Percentiles rank a stretch among this genome's conserved stretches.
phyloP scores from a whole-genome alignment of 1,139 yeast genomes.

The Magnusiomyces starmeri region DNA sequence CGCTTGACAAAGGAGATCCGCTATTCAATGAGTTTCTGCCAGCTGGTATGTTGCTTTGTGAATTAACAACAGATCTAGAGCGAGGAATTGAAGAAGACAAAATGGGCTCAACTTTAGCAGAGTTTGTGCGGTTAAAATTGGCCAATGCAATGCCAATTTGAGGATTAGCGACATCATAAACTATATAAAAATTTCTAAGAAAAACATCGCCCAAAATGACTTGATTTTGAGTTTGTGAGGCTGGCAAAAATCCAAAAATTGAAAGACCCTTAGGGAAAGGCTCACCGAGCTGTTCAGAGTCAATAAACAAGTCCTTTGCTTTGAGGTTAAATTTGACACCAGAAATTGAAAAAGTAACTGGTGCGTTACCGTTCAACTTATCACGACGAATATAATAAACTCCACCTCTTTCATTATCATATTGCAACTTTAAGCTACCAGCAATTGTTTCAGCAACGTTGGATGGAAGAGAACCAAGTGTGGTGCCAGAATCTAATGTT shows the following conservation, averaged over 20 bases:
- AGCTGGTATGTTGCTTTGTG: background rate
- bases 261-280: constrained; percentile 18
- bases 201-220: constrained; percentile 28
- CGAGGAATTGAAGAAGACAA: constrained; percentile 16
- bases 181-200: constrained; percentile 26
- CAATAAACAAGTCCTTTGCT: constrained; percentile 18
- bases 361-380: constrained; percentile 7
- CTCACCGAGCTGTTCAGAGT: constrained; percentile 19
- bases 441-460: constrained; percentile 16
- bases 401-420: constrained; percentile 4
- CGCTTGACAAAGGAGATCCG: background rate
- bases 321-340: constrained; percentile 20
- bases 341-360: constrained; percentile 20
- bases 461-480: constrained; percentile 25
- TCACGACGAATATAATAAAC: constrained; percentile 7
- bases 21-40: background rate
- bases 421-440: constrained; percentile 14
- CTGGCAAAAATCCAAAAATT: constrained; percentile 22
- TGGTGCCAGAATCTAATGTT: constrained; percentile 25
- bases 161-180: constrained; percentile 23
- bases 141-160: constrained; percentile 27
- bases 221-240: constrained; percentile 19
- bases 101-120: constrained; percentile 18
- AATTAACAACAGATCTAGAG: constrained; percentile 13
- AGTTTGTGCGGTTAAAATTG: constrained; percentile 11